Evolutionary conservation across 78 protist genomes (phyloP), one percentile per base, ranked within the genome.

Genomic region (Speleostelium caveatum): DNA sequence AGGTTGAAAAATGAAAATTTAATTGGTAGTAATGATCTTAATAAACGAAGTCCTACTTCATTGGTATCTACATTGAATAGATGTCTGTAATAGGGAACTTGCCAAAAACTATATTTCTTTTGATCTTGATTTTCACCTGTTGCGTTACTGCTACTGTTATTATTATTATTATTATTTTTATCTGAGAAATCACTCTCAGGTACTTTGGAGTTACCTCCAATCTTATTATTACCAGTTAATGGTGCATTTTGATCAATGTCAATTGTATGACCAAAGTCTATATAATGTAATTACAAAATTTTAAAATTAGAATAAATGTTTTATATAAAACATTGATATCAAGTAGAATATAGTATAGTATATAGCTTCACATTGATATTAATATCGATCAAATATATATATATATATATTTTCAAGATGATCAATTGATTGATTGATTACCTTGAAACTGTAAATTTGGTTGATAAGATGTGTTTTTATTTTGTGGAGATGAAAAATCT

Each of bases 371-470:
- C n/a, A n/a, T n/a, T n/a, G n/a, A n/a, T n/a, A n/a, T n/a, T n/a
- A n/a, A n/a, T n/a, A n/a, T n/a, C n/a, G n/a, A n/a, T n/a, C n/a
- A n/a, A n/a, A n/a, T n/a, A n/a, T n/a, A n/a, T n/a, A n/a, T n/a
- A n/a, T n/a, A n/a, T n/a, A n/a, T n/a, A n/a, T n/a, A n/a, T n/a
- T n/a, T n/a, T n/a, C n/a, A n/a, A n/a, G n/a, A n/a, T n/a, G n/a
- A n/a, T n/a, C n/a, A n/a, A n/a, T n/a, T n/a, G n/a, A n/a, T n/a
- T n/a, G n/a, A n/a, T n/a, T n/a, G n/a, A n/a, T n/a, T 53, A 67
- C 88, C 56, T 59, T 83, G 90, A 30, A 83, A 83, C 69, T 83
- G 90, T 59, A 83, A 56, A 61, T 83, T 58, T 67, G 90, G 90
- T 83, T 83, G 90, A 30, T 83, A 83, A 3, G 5, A 6, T 67